Evolutionary conservation across 768 basidiomycete genomes (phyloP).

Genomic region (Lactarius psammicola): DNA sequence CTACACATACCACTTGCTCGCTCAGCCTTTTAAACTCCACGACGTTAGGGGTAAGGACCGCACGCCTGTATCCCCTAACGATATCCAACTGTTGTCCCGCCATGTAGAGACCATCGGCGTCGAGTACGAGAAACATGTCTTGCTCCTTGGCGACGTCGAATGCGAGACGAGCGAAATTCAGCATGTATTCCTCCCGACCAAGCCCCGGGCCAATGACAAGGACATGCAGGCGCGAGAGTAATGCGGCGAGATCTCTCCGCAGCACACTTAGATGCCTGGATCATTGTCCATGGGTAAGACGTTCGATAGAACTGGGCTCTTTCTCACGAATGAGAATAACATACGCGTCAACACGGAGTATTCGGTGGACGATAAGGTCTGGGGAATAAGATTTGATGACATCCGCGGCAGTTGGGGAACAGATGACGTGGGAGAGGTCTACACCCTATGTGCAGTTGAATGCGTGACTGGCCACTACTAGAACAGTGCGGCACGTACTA

Average conservation of each 20-base stretch:
- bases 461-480: conserved; percentile 7
- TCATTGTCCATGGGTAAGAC: conserved; percentile 1
- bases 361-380: conserved; percentile 97
- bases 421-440: conserved; percentile 96
- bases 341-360: conserved; percentile 68
- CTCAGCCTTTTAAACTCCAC: conserved; percentile 88
- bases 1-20: conserved; percentile 59
- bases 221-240: conserved; percentile 86
- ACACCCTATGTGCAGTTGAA: conserved; percentile 56
- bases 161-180: conserved; percentile 72
- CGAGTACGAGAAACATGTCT: conserved; percentile 88
- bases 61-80: conserved; percentile 81
- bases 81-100: conserved; percentile 70
- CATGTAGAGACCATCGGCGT: conserved; percentile 89
- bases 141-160: conserved; percentile 63
- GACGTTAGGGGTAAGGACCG: conserved; percentile 91
- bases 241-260: conserved; percentile 52
- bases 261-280: conserved; percentile 51
- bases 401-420: conserved; percentile 85
- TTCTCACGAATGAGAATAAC: conserved; percentile 35
- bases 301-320: conserved; percentile 4
- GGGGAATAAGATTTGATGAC: conserved; percentile 98
- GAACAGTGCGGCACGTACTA: conserved; percentile 49
- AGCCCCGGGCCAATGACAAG: conserved; percentile 94
- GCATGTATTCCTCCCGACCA: conserved; percentile 90